phyloP scores from a whole-genome alignment of 441 rosid species.

The Omphalea diandra region DNA sequence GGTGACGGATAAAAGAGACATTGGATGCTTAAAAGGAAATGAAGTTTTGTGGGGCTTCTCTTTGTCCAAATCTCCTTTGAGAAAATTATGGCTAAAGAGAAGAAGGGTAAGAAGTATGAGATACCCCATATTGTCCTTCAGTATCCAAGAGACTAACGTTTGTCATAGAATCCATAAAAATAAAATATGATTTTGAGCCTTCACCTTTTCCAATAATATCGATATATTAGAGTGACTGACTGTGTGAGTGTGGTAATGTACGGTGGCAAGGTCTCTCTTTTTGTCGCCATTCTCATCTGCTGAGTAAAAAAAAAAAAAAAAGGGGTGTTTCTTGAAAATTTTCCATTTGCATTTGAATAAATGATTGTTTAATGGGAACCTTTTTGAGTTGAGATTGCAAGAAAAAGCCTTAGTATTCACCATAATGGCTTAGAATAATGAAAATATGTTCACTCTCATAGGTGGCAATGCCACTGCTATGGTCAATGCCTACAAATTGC shows the following conservation, averaged over 20 bases:
- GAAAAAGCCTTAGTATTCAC: slow-evolving; percentile 25
- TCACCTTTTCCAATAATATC: slow-evolving; percentile 34
- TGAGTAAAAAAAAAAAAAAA: slow-evolving; percentile 20
- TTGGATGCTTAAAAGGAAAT: slow-evolving; percentile 48
- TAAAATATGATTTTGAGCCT: slow-evolving; percentile 21
- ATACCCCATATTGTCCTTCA: slow-evolving; percentile 54
- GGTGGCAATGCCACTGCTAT: too few species aligned
- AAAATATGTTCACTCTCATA: too few species aligned
- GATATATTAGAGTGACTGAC: slow-evolving; percentile 20
- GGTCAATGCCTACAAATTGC: too few species aligned
- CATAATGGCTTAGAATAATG: neutral
- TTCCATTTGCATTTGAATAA: too few species aligned
- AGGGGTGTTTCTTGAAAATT: neutral
- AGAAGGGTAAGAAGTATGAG: too few species aligned
- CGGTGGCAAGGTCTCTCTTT: slow-evolving; percentile 32
- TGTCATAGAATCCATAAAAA: slow-evolving; percentile 60
- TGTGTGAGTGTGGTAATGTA: slow-evolving; percentile 18
- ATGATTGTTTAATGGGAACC: slow-evolving; percentile 27
- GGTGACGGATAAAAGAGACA: slow-evolving; percentile 44
- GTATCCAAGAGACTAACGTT: slow-evolving; percentile 47
- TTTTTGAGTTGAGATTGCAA: slow-evolving; percentile 46
- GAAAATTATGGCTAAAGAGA: slow-evolving; percentile 15
- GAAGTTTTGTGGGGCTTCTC: slow-evolving; percentile 41
- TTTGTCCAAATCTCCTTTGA: slow-evolving; percentile 18
- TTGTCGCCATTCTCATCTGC: slow-evolving; percentile 37